Base-by-base conservation (phyloP, 179 eudicot genomes). In the Silene noctiflora region DNA sequence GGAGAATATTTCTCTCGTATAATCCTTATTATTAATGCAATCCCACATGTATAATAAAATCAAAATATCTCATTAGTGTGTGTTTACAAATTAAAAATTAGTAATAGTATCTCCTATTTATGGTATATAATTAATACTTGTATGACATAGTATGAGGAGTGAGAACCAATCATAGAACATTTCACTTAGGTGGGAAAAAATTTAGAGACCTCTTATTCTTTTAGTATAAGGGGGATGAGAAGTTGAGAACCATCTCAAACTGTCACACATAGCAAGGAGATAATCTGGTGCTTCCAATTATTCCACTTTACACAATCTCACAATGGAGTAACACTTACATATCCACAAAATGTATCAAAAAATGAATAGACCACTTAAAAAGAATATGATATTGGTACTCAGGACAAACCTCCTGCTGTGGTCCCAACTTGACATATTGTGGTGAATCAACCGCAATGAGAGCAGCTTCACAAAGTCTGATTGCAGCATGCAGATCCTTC, bases 401-500 rank as follows among this genome's bases (percentile, higher is more conserved):
- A 39, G 66, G 55, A 81, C 86, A 72, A 59, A 94, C 98, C 96
- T 94, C 98, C 81, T 94, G 98, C 66, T 79, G 86, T 62, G 94
- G 85, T 81, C 98, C 97, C 85, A 94, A 82, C 86, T 86, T 91
- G 33, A 92, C 69, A 81, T 92, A 94, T 62, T 87, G 83, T 73
- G 97, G 84, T 75, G 96, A 87, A 81, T 87, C 91, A 79, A 80
- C 97, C 75, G 96, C 89, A 76, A 89, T 87, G 62, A 94, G 84
- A 82, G 97, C 97, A 83, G 94, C 91, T 85, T 92, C 98, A 83
- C 97, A 92, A 61, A 92, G 96, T 89, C 86, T 94, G 84, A 94
- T 89, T 70, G 95, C 95, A 82, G 95, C 91, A 89, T 94, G 98
- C 71, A 94, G 87, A 82, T 94, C 98, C 86, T 86, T 94, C 84